These are phyloP conservation scores for Apophysomyces elegans DNA, from an alignment of 371 early-diverging fungal species.

Conservation along the genomic window DNA sequence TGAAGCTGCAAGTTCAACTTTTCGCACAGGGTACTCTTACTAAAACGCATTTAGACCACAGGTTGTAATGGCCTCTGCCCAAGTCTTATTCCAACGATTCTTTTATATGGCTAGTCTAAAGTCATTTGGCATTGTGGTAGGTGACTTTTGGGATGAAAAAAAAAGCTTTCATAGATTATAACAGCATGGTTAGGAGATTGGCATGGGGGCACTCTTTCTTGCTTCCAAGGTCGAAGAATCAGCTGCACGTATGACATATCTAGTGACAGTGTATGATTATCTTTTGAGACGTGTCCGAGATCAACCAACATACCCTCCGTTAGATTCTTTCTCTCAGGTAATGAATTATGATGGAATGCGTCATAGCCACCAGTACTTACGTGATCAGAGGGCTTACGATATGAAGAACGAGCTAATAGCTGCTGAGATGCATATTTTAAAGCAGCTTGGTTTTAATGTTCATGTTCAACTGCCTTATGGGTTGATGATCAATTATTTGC, in stretches of 20 bases:
- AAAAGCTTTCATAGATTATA: not conserved
- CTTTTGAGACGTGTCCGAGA: conserved; percentile 63
- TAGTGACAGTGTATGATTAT: conserved; percentile 80
- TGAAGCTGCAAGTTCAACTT: conserved; percentile 69
- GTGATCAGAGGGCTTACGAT: conserved; percentile 67
- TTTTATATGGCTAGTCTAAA: conserved; percentile 81
- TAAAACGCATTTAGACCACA: conserved; percentile 44
- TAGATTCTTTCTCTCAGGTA: conserved; percentile 68
- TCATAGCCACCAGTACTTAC: not conserved
- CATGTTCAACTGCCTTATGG: conserved; percentile 95
- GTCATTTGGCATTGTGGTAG: conserved; percentile 72
- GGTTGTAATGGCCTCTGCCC: conserved; percentile 94
- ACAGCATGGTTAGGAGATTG: conserved; percentile 65
- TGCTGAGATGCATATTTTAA: conserved; percentile 88
- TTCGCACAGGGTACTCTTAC: not conserved
- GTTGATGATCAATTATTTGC: conserved; percentile 91
- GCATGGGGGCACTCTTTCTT: conserved; percentile 85
- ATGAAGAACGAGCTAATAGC: conserved; percentile 77
- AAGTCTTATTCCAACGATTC: conserved; percentile 92
- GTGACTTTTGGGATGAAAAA: conserved; percentile 9
- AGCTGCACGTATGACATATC: conserved; percentile 73
- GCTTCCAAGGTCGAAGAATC: conserved; percentile 92
- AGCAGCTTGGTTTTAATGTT: conserved; percentile 90
- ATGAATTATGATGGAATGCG: not conserved
- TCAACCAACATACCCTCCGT: conserved; percentile 49